Evolutionary conservation across 139 green algal species (phyloP).

Genomic region (Closterium sp.): DNA sequence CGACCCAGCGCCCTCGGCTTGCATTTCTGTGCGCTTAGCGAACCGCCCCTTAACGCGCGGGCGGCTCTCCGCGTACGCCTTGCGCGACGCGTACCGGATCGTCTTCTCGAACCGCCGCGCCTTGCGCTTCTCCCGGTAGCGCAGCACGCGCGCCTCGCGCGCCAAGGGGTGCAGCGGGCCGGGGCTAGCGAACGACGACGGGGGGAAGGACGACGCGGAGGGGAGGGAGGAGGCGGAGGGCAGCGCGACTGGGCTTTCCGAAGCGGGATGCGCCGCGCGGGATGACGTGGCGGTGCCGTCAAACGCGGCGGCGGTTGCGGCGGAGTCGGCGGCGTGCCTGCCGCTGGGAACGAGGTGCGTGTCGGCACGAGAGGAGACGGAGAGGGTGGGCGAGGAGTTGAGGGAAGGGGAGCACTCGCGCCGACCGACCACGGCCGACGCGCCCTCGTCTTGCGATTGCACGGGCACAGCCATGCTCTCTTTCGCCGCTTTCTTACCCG

Average conservation of each 20-base stretch:
- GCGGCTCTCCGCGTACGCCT: conserved; percentile 81
- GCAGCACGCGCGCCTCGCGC: conserved; percentile 46
- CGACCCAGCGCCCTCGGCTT: neutral
- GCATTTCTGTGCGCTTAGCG: conserved; percentile 34
- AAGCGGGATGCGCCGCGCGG: neutral
- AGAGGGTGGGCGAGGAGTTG: neutral
- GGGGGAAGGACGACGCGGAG: neutral
- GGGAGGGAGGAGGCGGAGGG: neutral
- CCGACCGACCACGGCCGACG: neutral
- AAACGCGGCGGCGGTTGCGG: neutral
- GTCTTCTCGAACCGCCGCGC: conserved; percentile 78
- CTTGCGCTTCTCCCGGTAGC: conserved; percentile 77
- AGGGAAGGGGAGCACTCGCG: neutral
- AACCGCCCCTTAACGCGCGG: conserved; percentile 84
- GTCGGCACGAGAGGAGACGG: neutral
- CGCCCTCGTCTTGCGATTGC: neutral
- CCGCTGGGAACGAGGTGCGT: neutral
- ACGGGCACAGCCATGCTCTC: neutral
- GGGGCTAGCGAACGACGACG: neutral
- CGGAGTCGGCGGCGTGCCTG: neutral
- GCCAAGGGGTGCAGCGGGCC: conserved; percentile 30
- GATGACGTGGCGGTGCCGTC: neutral
- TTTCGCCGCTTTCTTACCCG: neutral
- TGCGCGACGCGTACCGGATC: conserved; percentile 78
- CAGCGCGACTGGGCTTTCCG: neutral